A percentile compares a stretch with the other conserved stretches of the same genome.
phyloP scores from a whole-genome alignment of 495 filamentous ascomycete genomes.

The Annulohypoxylon bovei region DNA sequence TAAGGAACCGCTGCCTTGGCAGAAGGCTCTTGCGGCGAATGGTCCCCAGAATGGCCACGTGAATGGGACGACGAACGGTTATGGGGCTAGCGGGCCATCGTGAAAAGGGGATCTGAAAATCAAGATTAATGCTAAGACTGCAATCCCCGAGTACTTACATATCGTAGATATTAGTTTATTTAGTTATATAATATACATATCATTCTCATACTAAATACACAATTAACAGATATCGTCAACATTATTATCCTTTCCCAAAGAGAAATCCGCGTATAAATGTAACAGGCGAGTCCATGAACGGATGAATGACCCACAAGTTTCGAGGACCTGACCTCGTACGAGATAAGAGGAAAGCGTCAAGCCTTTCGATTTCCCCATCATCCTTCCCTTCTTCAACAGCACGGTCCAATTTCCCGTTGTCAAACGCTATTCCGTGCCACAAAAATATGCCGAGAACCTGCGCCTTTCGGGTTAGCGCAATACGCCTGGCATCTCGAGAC shows the following conservation, averaged over 20 bases:
- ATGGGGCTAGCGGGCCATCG: slow-evolving; percentile 23
- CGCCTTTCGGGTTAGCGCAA: slow-evolving; percentile 52
- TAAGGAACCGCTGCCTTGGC: slow-evolving; percentile 55
- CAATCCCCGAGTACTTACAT: neutral
- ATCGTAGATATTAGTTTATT: neutral
- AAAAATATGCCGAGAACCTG: slow-evolving; percentile 63
- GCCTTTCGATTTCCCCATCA: slow-evolving; percentile 57
- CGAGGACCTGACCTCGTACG: slow-evolving; percentile 1
- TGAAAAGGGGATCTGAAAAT: too few species aligned
- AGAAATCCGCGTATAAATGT: slow-evolving; percentile 30
- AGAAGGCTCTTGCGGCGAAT: slow-evolving; percentile 39
- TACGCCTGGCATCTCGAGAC: slow-evolving; percentile 17
- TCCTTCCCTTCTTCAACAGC: slow-evolving; percentile 61
- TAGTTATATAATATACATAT: slow-evolving; percentile 1
- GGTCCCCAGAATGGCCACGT: slow-evolving; percentile 1
- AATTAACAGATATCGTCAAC: neutral
- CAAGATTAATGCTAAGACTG: too few species aligned
- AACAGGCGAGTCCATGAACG: slow-evolving; percentile 22
- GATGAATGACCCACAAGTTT: slow-evolving; percentile 6
- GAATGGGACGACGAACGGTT: slow-evolving; percentile 29
- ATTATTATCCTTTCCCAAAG: slow-evolving; percentile 26
- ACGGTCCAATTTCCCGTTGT: slow-evolving; percentile 63
- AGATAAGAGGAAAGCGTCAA: slow-evolving; percentile 49
- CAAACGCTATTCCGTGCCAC: slow-evolving; percentile 70
- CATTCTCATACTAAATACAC: neutral